Base-by-base conservation (phyloP, 345 rosid species). In the Camelina hispida region DNA sequence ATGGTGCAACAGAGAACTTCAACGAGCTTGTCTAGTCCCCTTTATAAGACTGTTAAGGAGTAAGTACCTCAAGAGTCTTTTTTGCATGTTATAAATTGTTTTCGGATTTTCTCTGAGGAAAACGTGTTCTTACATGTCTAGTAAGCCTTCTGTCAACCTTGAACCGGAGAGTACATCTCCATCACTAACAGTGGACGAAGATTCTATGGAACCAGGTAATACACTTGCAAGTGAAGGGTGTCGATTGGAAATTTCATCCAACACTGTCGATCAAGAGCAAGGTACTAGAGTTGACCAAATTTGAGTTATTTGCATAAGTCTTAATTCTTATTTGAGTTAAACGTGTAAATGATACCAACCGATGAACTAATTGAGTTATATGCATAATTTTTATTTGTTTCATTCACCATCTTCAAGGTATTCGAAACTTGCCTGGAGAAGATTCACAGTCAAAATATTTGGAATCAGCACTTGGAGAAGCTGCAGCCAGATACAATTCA, bases 1-100 rank as follows among this genome's bases (percentile, higher is more conserved):
- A 15, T 75, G 43, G 52, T 2, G 14, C 28, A 60, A 61, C 80
- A 76, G 80, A 62, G 3, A 69, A 13, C 35, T 54, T 76, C 80
- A 44, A 76, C 35, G 17, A 50, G 46, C 46, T 40, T 17, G 17
- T 5, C 46, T 59, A 17, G 3, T 9, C 37, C 46, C 18, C 25
- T 13, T 28, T 72, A 59, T 51, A 40, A 69, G 53, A 63, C 18
- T 32, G 65, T 37, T 55, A 69, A 69, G 9, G 37, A 9, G 75
- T 76, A 76, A 55, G 80, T 76, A 60, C 32, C 18, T 43, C 17
- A 37, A 23, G 43, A 38, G 37, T 67, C 20, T 9, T 43, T 59
- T 37, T 30, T 14, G 44, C 51, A 9, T 47, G 13, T 57, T 17
- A 46, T 57, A 35, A 16, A 48, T 10, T 46, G n/a, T 42, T 64